A percentile compares a stretch with the other conserved stretches of the same genome.
phyloP scores from a whole-genome alignment of 1,139 yeast species.

The Nakaseomyces nivariensis region DNA sequence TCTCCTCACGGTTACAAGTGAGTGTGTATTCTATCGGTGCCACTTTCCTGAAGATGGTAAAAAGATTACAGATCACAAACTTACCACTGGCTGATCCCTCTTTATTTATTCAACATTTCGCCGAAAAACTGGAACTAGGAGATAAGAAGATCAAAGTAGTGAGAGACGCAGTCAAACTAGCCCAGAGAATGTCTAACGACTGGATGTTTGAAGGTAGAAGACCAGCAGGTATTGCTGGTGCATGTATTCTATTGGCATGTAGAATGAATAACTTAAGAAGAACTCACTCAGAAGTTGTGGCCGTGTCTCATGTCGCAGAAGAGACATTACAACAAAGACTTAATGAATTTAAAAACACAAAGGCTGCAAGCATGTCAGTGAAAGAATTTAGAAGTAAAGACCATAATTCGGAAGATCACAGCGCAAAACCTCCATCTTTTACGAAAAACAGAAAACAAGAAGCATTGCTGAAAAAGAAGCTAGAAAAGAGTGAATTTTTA shows the following conservation, averaged over 20 bases:
- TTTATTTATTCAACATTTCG: conserved; percentile 85
- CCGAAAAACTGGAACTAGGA: conserved; percentile 73
- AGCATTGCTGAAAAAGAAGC: conserved; percentile 29
- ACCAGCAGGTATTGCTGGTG: conserved; percentile 98
- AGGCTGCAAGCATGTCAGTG: conserved; percentile 64
- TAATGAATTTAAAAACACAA: conserved; percentile 74
- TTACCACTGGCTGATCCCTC: conserved; percentile 92
- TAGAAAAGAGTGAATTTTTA: conserved; percentile 21
- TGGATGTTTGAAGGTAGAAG: conserved; percentile 96
- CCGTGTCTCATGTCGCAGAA: conserved; percentile 91
- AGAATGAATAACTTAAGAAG: conserved; percentile 92
- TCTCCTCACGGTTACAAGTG: conserved; percentile 78
- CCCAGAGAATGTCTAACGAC: conserved; percentile 84
- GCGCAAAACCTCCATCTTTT: conserved; percentile 76
- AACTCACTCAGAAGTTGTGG: conserved; percentile 87
- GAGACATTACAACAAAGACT: conserved; percentile 85
- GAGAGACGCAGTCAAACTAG: conserved; percentile 75
- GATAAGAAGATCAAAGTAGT: conserved; percentile 63
- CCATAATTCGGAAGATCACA: conserved; percentile 22
- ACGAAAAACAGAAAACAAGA: conserved; percentile 40
- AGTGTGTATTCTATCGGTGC: conserved; percentile 94
- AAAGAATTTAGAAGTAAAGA: conserved; percentile 51
- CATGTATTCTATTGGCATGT: conserved; percentile 84
- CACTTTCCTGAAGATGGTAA: conserved; percentile 84
- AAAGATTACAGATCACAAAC: conserved; percentile 60